Evolutionary conservation across 2,329 filamentous ascomycete species (phyloP).

Genomic region (Pyricularia grisea): DNA sequence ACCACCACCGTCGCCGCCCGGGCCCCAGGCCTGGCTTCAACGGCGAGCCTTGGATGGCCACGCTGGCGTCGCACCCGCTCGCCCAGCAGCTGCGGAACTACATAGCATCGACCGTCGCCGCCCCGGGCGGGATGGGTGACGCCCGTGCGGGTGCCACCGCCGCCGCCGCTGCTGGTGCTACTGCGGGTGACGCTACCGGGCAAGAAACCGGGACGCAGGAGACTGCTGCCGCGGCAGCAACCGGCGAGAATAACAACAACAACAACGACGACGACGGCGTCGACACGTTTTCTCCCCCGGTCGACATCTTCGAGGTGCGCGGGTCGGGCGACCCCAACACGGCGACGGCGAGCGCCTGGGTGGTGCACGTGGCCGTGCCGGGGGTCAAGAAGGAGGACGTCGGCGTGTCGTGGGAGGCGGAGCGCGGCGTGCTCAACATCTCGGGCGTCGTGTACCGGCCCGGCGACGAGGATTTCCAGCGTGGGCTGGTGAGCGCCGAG

Average conservation of each 20-base stretch:
- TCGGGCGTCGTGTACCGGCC: slow-evolving; percentile 66
- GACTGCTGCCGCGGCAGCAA: slow-evolving; percentile 4
- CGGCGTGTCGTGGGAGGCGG: slow-evolving; percentile 65
- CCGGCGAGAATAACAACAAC: slow-evolving; percentile 12
- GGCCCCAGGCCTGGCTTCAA: background rate
- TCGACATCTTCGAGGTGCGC: slow-evolving; percentile 64
- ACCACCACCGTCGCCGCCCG: slow-evolving; percentile 10
- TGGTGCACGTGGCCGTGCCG: slow-evolving; percentile 64
- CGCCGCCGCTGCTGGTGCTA: background rate
- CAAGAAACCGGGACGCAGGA: background rate
- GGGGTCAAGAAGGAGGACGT: slow-evolving; percentile 66
- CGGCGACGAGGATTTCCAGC: slow-evolving; percentile 59
- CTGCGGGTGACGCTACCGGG: background rate
- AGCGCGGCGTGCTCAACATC: slow-evolving; percentile 55
- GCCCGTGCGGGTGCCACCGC: slow-evolving; percentile 2
- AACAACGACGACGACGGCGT: slow-evolving; percentile 15
- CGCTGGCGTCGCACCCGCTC: slow-evolving; percentile 29
- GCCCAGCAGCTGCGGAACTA: slow-evolving; percentile 31
- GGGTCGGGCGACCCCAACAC: background rate
- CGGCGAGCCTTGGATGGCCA: slow-evolving; percentile 10
- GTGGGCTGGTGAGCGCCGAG: slow-evolving; percentile 54
- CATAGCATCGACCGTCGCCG: slow-evolving; percentile 17
- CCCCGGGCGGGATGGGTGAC: slow-evolving; percentile 8
- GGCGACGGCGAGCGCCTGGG: slow-evolving; percentile 32
- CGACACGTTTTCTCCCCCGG: slow-evolving; percentile 50